A percentile compares a stretch with the other conserved stretches of the same genome.
Evolutionary conservation across 176 grass and related monocot genomes (phyloP).

Genomic region (Triticum dicoccoides): DNA sequence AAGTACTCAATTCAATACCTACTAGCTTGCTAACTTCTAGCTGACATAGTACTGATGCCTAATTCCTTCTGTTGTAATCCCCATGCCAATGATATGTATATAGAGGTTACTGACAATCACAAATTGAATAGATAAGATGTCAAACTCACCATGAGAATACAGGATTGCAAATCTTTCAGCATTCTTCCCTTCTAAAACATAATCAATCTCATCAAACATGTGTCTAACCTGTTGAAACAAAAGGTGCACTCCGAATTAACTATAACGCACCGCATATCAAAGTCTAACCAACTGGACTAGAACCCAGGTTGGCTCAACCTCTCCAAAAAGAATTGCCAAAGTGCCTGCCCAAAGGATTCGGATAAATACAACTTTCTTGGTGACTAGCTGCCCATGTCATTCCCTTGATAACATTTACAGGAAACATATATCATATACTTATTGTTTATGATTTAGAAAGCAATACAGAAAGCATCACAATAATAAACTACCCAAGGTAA

Average conservation of each 20-base stretch:
- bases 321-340: neutral
- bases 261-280: conserved; percentile 3
- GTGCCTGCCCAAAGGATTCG: neutral
- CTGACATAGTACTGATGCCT: too few species aligned
- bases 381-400: neutral
- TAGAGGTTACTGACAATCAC: neutral
- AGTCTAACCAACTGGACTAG: neutral
- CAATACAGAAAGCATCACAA: conserved; percentile 7
- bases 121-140: neutral
- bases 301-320: neutral
- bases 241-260: neutral
- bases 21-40: too few species aligned
- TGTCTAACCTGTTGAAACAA: conserved; percentile 74
- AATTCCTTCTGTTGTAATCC: too few species aligned
- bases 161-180: conserved; percentile 88
- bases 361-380: neutral
- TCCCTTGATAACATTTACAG: neutral
- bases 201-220: conserved; percentile 99
- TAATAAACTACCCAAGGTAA: neutral
- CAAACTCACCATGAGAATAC: conserved; percentile 62
- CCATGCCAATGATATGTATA: neutral
- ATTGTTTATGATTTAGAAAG: neutral
- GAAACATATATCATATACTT: neutral
- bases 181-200: conserved; percentile 78
- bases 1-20: too few species aligned